A percentile compares a stretch with the other conserved stretches of the same genome.
Evolutionary conservation across 305 asterid genomes (phyloP).

Genomic region (Plantago coronopus): DNA sequence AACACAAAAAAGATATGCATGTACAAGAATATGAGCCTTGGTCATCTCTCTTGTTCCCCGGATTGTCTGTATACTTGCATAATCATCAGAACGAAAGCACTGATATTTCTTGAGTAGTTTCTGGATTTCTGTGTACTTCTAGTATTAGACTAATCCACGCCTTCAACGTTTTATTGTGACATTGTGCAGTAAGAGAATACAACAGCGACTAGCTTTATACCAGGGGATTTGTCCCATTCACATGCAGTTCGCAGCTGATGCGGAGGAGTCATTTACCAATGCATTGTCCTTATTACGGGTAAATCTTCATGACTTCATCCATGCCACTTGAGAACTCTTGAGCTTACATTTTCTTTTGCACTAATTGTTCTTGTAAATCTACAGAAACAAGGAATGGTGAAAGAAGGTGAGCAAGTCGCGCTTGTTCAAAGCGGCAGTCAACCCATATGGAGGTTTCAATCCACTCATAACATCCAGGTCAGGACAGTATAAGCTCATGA

Average conservation of each 20-base stretch:
- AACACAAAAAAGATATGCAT: constrained; percentile 1
- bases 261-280: constrained; percentile 70
- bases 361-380: constrained; percentile 17
- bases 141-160: no score
- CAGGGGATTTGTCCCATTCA: constrained; percentile 89
- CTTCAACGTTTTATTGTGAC: no score
- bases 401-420: constrained; percentile 85
- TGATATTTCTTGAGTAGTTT: neutral
- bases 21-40: constrained; percentile 8
- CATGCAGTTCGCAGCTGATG: constrained; percentile 80
- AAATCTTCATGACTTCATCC: constrained; percentile 18
- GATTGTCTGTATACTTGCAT: neutral
- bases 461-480: constrained; percentile 92
- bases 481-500: constrained; percentile 50
- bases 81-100: neutral
- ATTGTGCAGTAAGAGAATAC: constrained; percentile 70
- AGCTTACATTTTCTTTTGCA: no score
- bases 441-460: constrained; percentile 82
- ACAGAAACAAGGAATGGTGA: constrained; percentile 91
- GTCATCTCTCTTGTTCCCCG: neutral
- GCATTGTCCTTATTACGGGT: constrained; percentile 73
- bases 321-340: neutral
- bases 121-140: neutral
- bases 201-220: constrained; percentile 84
- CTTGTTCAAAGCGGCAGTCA: constrained; percentile 92